phyloP scores from a whole-genome alignment of 768 basidiomycete genomes.

The Phaeotremella skinneri region DNA sequence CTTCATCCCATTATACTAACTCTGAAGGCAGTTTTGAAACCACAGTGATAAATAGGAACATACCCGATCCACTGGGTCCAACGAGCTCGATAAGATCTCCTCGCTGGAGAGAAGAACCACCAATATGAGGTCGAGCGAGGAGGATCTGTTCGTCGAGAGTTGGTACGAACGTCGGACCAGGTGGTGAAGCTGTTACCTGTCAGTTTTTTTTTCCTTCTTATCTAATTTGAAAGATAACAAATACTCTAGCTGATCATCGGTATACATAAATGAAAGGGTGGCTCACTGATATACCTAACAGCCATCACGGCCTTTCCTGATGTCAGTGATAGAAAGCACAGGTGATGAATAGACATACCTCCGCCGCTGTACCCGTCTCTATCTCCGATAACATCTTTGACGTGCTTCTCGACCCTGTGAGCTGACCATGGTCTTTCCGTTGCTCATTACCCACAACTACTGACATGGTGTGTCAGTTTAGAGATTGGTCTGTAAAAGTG shows the following conservation, averaged over 20 bases:
- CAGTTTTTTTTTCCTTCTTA: not conserved
- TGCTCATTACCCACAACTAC: no score
- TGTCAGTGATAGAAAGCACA: not conserved
- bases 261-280: not conserved
- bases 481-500: no score
- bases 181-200: conserved; percentile 28
- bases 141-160: conserved; percentile 31
- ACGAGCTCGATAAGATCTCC: conserved; percentile 42
- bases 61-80: conserved; percentile 38
- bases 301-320: conserved; percentile 24
- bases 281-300: conserved; percentile 33
- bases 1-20: not conserved
- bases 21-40: not conserved
- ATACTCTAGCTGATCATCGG: not conserved
- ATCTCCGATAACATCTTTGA: conserved; percentile 30
- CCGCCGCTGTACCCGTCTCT: conserved; percentile 24
- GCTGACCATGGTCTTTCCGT: no score
- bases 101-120: conserved; percentile 31
- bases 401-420: conserved; percentile 1
- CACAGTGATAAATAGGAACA: conserved; percentile 4
- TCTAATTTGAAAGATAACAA: not conserved
- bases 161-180: conserved; percentile 37
- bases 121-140: conserved; percentile 28
- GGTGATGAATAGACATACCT: conserved; percentile 18
- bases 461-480: no score